Percentiles rank a stretch among this genome's conserved stretches.
These are phyloP conservation scores for Corrigiola litoralis DNA, from an alignment of 179 eudicot species.

Conservation along the genomic window DNA sequence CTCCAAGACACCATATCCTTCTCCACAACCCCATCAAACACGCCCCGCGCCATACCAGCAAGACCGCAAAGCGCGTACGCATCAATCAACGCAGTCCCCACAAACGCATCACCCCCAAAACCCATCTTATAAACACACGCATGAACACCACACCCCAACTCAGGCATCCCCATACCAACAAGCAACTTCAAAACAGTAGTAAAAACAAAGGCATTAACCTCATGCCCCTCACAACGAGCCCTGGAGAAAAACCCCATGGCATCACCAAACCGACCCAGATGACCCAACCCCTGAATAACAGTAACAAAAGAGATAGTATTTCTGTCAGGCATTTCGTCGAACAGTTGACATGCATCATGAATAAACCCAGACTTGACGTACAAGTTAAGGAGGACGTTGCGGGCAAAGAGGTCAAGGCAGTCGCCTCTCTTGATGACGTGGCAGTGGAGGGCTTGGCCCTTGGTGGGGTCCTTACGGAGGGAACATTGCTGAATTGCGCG, in stretches of 20 bases:
- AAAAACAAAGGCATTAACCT: slow-evolving; percentile 60
- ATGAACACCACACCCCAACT: slow-evolving; percentile 36
- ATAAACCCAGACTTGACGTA: slow-evolving; percentile 36
- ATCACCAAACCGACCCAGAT: slow-evolving; percentile 21
- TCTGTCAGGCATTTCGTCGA: slow-evolving; percentile 50
- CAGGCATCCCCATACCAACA: slow-evolving; percentile 44
- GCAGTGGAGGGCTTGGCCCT: slow-evolving; percentile 47
- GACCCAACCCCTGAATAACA: slow-evolving; percentile 49
- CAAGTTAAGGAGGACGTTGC: slow-evolving; percentile 46
- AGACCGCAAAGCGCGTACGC: slow-evolving; percentile 47
- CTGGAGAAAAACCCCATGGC: slow-evolving; percentile 41
- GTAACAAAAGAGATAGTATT: slow-evolving; percentile 60
- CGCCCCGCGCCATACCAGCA: slow-evolving; percentile 40
- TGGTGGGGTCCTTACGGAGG: slow-evolving; percentile 11
- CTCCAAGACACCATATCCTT: slow-evolving; percentile 73
- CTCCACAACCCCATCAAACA: slow-evolving; percentile 46
- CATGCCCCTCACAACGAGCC: slow-evolving; percentile 55
- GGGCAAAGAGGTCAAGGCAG: slow-evolving; percentile 51
- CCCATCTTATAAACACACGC: slow-evolving; percentile 52
- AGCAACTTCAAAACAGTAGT: slow-evolving; percentile 54
- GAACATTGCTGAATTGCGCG: slow-evolving; percentile 41
- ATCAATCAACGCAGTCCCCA: slow-evolving; percentile 65
- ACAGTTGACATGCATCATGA: slow-evolving; percentile 41
- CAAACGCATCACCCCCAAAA: slow-evolving; percentile 44
- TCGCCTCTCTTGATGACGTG: slow-evolving; percentile 46